Percentiles rank a stretch among this genome's conserved stretches.
Conservation (phyloP, 2,329 filamentous ascomycete species). For the Bipolaris oryzae region DNA sequence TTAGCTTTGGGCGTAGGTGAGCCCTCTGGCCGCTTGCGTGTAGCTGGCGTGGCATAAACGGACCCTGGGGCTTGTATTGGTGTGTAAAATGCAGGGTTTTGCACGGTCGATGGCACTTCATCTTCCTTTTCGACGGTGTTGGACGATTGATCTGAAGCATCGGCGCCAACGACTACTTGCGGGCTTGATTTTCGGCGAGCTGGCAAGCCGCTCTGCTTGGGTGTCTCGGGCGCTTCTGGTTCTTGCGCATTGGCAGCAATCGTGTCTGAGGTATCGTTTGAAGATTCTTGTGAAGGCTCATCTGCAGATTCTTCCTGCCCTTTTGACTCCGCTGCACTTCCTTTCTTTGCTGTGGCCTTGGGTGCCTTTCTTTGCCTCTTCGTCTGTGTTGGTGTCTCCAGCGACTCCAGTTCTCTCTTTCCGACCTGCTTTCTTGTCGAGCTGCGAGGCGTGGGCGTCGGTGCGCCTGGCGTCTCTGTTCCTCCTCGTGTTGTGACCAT, state of each 20-base stretch:
- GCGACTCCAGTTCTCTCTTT: constrained; percentile 39
- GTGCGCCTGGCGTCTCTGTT: constrained; percentile 33
- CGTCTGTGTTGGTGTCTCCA: constrained; percentile 37
- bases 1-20: constrained; percentile 35
- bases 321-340: neutral
- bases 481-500: constrained; percentile 48
- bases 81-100: constrained; percentile 30
- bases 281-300: constrained; percentile 14
- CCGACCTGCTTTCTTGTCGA: constrained; percentile 30
- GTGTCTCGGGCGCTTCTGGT: constrained; percentile 9
- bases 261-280: constrained; percentile 21
- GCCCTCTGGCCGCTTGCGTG: constrained; percentile 24
- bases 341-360: constrained; percentile 18
- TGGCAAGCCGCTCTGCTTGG: constrained; percentile 16
- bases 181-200: constrained; percentile 33
- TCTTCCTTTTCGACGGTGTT: constrained; percentile 15
- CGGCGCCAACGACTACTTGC: constrained; percentile 28
- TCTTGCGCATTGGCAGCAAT: constrained; percentile 17
- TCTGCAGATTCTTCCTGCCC: constrained; percentile 5
- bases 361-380: constrained; percentile 37
- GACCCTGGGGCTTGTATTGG: constrained; percentile 27
- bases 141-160: constrained; percentile 17
- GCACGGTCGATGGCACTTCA: constrained; percentile 20
- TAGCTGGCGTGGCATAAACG: constrained; percentile 35
- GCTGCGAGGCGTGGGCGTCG: constrained; percentile 31